Percentiles rank a stretch among this genome's conserved stretches.
These are phyloP conservation scores for Apophysomyces elegans DNA, from an alignment of 371 early-diverging fungal species.

Conservation along the genomic window DNA sequence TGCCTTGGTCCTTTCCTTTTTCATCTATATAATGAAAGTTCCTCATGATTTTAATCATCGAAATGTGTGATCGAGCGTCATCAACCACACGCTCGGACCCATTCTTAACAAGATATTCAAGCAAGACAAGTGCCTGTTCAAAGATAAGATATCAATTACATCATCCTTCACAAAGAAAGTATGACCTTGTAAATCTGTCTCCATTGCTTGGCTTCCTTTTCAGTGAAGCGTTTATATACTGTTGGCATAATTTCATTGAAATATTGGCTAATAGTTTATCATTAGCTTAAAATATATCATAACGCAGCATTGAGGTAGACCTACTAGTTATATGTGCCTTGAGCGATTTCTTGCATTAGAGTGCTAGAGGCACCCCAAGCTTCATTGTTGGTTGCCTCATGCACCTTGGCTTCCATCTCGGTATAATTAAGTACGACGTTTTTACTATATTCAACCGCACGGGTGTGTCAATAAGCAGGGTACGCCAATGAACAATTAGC, in stretches of 20 bases:
- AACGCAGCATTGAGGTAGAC: slow-evolving; percentile 9
- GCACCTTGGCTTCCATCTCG: slow-evolving; percentile 88
- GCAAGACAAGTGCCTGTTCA: slow-evolving; percentile 79
- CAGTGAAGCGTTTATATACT: slow-evolving; percentile 85
- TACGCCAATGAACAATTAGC: background rate
- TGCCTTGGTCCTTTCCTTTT: slow-evolving; percentile 95
- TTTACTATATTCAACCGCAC: slow-evolving; percentile 39
- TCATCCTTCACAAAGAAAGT: background rate
- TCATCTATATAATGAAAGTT: slow-evolving; percentile 88
- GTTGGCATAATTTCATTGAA: slow-evolving; percentile 95
- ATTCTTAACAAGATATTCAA: slow-evolving; percentile 95
- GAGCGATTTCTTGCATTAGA: slow-evolving; percentile 88
- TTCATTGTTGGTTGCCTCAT: slow-evolving; percentile 85
- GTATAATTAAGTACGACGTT: slow-evolving; percentile 84
- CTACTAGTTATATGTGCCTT: slow-evolving; percentile 83
- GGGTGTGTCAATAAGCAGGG: background rate
- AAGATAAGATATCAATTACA: background rate
- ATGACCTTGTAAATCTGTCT: slow-evolving; percentile 93
- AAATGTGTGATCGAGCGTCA: slow-evolving; percentile 81
- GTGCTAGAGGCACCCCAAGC: slow-evolving; percentile 94
- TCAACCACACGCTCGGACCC: slow-evolving; percentile 94
- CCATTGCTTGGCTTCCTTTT: slow-evolving; percentile 87
- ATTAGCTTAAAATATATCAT: background rate
- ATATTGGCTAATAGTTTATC: slow-evolving; percentile 63
- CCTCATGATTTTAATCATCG: slow-evolving; percentile 81